Evolutionary conservation across 1,139 yeast species (phyloP), one percentile per base, ranked within the genome.

Genomic region (Nakaseomyces kungkrabaensis): DNA sequence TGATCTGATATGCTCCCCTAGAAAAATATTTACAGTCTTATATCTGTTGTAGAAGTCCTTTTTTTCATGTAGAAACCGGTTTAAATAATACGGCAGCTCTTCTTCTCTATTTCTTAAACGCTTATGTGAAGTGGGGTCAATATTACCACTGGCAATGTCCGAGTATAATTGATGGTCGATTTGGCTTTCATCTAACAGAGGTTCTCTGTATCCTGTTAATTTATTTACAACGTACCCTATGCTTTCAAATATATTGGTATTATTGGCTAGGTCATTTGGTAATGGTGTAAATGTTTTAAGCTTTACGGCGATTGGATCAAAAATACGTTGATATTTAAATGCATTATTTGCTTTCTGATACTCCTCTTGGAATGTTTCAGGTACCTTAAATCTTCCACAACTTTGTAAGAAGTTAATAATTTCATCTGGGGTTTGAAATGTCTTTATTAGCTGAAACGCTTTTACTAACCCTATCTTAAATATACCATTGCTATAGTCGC

Each of bases 401-500:
- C 78, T 71, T 48, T 76, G 70, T 50, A 87, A 70, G 10, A 77
- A 79, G 56, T 73, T 65, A 10, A 86, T 52, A 1, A 83, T 75
- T 38, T 78, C 69, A 4, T 80, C 81, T 51, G 81, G 71, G 4
- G 72, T 72, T 24, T 70, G 66, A 58, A 74, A 75, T 52, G 75
- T 72, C 49, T 73, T 72, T 1, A 87, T 80, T 44, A 82, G 62
- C 44, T 70, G 71, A 52, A 85, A 78, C 0, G 97, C 95, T 33
- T 84, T 84, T 48, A 81, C 78, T 11, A 88, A 71, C 0, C 97
- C 98, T 25, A 90, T 73, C 4, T 86, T 83, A 0, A 82, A 78
- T 8, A 92, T 71, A 0, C 97, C 97, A 50, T 80, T 79, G 0
- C 96, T 86, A 61, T 92, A 92, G 65, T 92, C 98, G 68, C 98